Evolutionary conservation across 192 early-diverging fungal species (phyloP), one percentile per base, ranked within the genome.

Genomic region (Entrophospora sp.): DNA sequence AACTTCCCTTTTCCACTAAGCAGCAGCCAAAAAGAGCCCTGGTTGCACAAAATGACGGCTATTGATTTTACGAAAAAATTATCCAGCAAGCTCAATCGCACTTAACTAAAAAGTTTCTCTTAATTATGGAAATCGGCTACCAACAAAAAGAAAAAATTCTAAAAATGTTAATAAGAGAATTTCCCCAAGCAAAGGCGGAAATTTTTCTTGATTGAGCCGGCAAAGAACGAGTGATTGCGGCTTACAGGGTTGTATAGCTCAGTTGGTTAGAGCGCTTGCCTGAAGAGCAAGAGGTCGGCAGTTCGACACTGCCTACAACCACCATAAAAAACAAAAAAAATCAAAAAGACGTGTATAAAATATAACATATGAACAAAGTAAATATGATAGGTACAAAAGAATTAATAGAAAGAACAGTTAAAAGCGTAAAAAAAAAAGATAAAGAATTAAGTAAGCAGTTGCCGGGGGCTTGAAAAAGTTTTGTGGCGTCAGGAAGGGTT

Each of bases 211-310:
- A 52, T 52, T 52, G 5, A 1, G 20, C 24, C 5, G 18, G 1
- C 24, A n/a, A 52, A 25, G 18, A 4, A 0, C 49, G 49, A 18
- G 49, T 52, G 13, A 52, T 52, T 25, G 24, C 49, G 12, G 14
- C 27, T 52, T 0, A 52, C 5, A 52, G 24, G 49, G 49, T 52
- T 52, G 18, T n/a, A 24, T 52, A 52, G 49, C 49, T 52, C 49
- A 52, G 49, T n/a, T n/a, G 18, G 49, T 14, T 52, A 52, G 49
- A 52, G 49, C 49, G 49, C 14, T 24, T 22, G 49, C 24, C 49
- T 52, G 49, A 52, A 52, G 49, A n/a, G 24, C 49, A 22, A 24
- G 14, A 52, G 49, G 49, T 52, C 49, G 49, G 49, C 49, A 52
- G 49, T 52, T 52, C 49, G 49, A 52, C 5, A 25, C 49, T 52